Base-by-base conservation (phyloP, 2,329 filamentous ascomycete genomes). In the Paraconiothyrium brasiliense region DNA sequence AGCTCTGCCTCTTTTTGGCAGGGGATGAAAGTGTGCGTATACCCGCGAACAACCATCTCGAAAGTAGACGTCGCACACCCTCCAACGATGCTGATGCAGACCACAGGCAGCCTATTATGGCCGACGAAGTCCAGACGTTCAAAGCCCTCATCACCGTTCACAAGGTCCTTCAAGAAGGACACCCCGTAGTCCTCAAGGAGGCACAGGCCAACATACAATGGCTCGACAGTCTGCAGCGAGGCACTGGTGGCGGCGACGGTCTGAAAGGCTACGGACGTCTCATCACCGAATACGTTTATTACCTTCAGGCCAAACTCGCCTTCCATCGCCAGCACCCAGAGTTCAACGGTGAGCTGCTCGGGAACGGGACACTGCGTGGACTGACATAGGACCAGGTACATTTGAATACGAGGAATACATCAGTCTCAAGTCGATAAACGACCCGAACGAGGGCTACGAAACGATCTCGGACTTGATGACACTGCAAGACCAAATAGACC, bases 401-500 rank as follows among this genome's bases (percentile, higher is more conserved):
- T 99, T 99, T 75, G 95, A 99, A 78, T 99, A 99, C 76, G 94
- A 98, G 82, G 95, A 99, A 78, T 99, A 99, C 79, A 94, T 98
- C 78, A 97, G 93, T 76, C 84, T 99, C 77, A 98, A 97, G 83
- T 93, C 93, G 32, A 98, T 97, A 83, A 97, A 98, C 79, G 95
- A 99, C 79, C 95, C 95, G 4, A 98, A 99, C 75, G 95, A 99
- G 82, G 95, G 95, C 41, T 91, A 91, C 77, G 95, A 99, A 84
- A 97, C 94, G 27, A 98, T 99, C 71, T 92, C 90, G 68, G 95
- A 99, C 79, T 86, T 99, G 58, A 97, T 98, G 94, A 91, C 90
- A 9, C 85, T 99, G 61, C 95, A 99, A 78, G 95, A 99, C 79
- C 94, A 97, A 84, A 99, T 99, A 70, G 95, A 99, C 80, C 90